phyloP scores from a whole-genome alignment of 148 eudicot species.

The Vaccinium corymbosum region DNA sequence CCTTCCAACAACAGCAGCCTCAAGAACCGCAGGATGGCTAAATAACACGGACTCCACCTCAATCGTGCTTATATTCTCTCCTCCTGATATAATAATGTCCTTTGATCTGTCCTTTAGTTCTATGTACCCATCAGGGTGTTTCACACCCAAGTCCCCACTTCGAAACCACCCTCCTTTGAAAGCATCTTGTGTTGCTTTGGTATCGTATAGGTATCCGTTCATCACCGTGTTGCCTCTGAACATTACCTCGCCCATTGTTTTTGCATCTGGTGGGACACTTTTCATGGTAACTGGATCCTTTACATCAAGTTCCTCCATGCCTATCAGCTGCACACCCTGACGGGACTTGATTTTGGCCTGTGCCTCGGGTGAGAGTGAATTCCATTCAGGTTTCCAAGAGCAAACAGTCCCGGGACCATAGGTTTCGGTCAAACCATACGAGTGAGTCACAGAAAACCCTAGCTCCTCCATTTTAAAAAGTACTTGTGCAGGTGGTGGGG shows the following conservation, averaged over 20 bases:
- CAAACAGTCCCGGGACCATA: constrained; percentile 68
- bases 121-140: constrained; percentile 56
- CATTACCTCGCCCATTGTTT: constrained; percentile 75
- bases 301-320: constrained; percentile 55
- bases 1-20: constrained; percentile 68
- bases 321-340: constrained; percentile 56
- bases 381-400: constrained; percentile 72
- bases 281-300: constrained; percentile 50
- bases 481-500: constrained; percentile 61
- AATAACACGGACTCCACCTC: constrained; percentile 64
- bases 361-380: constrained; percentile 30
- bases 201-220: constrained; percentile 59
- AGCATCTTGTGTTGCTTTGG: constrained; percentile 46
- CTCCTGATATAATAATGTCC: constrained; percentile 72
- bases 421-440: constrained; percentile 69
- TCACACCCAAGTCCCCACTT: constrained; percentile 66
- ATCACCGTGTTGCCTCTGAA: constrained; percentile 71
- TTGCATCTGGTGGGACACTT: constrained; percentile 56
- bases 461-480: constrained; percentile 57
- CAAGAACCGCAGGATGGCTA: constrained; percentile 52
- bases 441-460: constrained; percentile 49
- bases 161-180: constrained; percentile 67
- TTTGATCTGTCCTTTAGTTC: constrained; percentile 62
- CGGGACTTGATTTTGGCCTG: constrained; percentile 54
- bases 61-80: constrained; percentile 72